Evolutionary conservation across 1,284 basidiomycete species (phyloP).

Genomic region (Trichosporon sp.): DNA sequence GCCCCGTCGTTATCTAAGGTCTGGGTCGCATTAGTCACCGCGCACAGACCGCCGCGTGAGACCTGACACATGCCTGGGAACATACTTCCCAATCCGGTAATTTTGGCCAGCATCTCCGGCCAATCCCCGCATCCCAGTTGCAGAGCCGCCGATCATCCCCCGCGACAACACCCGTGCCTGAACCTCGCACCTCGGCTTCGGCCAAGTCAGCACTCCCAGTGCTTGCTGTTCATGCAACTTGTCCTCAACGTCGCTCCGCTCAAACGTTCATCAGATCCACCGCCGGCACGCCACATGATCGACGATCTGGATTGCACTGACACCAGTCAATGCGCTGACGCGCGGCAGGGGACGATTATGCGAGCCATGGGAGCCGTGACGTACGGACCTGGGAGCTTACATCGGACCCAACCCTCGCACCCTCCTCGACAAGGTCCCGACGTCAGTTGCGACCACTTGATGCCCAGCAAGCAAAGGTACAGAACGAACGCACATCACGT

Average conservation of each 20-base stretch:
- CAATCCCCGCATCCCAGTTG: neutral
- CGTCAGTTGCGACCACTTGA: no score
- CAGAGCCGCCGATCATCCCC: neutral
- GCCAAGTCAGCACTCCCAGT: neutral
- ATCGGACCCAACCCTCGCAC: neutral
- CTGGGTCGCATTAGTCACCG: neutral
- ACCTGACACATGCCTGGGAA: constrained; percentile 23
- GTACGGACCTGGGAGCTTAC: no score
- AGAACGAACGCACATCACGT: no score
- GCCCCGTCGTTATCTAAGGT: neutral
- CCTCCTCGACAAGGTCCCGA: neutral
- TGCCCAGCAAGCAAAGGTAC: no score
- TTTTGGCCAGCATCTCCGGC: neutral
- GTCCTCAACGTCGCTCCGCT: neutral
- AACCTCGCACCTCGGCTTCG: neutral
- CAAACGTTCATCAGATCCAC: neutral
- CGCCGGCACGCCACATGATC: no score
- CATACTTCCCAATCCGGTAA: constrained; percentile 26
- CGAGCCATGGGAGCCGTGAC: no score
- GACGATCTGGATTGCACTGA: no score
- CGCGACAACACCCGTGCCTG: neutral
- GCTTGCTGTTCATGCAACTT: no score
- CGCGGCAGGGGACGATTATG: no score
- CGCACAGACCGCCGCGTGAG: neutral
- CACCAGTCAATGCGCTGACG: no score